Base-by-base conservation (phyloP, 352 stramenopile genomes). In the Halophytophthora polymorphica region DNA sequence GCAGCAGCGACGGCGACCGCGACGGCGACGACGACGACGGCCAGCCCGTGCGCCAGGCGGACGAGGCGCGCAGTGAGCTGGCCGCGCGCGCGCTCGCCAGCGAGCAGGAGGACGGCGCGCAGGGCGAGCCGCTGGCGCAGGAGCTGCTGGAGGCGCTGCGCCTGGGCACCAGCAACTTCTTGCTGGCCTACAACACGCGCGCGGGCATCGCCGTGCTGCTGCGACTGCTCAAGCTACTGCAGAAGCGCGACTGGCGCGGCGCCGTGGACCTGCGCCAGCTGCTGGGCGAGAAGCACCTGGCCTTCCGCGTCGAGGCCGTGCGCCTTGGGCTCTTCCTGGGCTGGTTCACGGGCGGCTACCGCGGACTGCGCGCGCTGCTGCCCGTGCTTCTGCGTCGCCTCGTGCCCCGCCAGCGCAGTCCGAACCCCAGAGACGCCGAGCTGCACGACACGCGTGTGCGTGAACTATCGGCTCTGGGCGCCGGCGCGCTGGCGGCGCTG, bases 171-270 rank as follows among this genome's bases (percentile, higher is more conserved):
- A 77, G 70, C 61, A 95, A 95, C 64, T 95, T 95, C 40, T 45
- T 95, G 17, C 54, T 95, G 28, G 83, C 80, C 13, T 95, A 95
- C 68, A 95, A 95, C 66, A 86, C 83, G 21, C 86, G 86, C 52
- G 83, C 82, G 1, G 83, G 83, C 43, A 88, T 95, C 46, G 71
- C 78, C 23, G 62, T 85, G 14, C 52, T 93, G 34, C 52, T 93
- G 52, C 76, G 81, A 37, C 65, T 91, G 43, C 71, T 93, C 29
- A 74, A 77, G 55, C 51, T 93, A 22, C 56, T 90, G 40, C 69
- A 78, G 34, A 73, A 73, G 35, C 71, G 66, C 33, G 66, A 90
- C 17, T 77, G 86, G 47, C 60, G 64, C 35, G 71, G 58, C 3
- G 47, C 83, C 19, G 35, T 76, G 13, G 69, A 90, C 49, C 59